Percentiles rank a stretch among this genome's conserved stretches.
These are phyloP conservation scores for Symbiodinium pilosum DNA, from an alignment of 73 alveolate species.

Conservation along the genomic window DNA sequence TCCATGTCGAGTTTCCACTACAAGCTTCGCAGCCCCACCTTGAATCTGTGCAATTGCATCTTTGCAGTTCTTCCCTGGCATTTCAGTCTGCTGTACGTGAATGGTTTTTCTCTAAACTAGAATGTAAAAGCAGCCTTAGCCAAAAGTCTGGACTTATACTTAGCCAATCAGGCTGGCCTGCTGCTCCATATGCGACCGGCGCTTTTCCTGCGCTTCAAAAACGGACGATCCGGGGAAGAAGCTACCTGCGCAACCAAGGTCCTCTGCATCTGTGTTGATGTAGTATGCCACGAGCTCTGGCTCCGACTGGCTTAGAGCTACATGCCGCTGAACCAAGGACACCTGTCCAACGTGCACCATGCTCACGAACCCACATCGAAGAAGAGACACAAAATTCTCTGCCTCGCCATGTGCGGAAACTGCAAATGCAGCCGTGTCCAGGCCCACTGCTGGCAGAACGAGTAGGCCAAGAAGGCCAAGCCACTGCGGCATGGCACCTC, in stretches of 20 bases:
- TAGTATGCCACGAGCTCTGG: slow-evolving; percentile 35
- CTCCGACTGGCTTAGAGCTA: not conserved
- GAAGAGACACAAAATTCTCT: not conserved
- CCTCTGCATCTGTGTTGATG: slow-evolving; percentile 61
- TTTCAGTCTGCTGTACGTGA: not conserved
- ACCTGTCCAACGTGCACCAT: not conserved
- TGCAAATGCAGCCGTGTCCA: not conserved
- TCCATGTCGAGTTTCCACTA: no score
- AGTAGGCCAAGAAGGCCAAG: slow-evolving; percentile 17
- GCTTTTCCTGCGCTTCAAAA: not conserved
- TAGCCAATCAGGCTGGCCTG: not conserved
- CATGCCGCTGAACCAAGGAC: slow-evolving; percentile 65
- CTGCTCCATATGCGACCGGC: slow-evolving; percentile 55
- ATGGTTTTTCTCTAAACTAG: not conserved
- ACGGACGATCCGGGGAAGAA: no score
- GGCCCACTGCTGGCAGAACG: not conserved
- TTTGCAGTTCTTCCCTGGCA: slow-evolving; percentile 42
- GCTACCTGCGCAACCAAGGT: not conserved
- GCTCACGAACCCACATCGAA: no score
- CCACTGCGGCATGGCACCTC: slow-evolving; percentile 14
- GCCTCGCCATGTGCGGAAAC: not conserved
- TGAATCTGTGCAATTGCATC: slow-evolving; percentile 19
- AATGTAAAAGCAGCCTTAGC: not conserved
- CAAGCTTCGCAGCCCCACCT: not conserved
- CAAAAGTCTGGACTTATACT: not conserved